Evolutionary conservation across 805 yeast species (phyloP), one percentile per base, ranked within the genome.

Genomic region (Ogataea pilisensis): DNA sequence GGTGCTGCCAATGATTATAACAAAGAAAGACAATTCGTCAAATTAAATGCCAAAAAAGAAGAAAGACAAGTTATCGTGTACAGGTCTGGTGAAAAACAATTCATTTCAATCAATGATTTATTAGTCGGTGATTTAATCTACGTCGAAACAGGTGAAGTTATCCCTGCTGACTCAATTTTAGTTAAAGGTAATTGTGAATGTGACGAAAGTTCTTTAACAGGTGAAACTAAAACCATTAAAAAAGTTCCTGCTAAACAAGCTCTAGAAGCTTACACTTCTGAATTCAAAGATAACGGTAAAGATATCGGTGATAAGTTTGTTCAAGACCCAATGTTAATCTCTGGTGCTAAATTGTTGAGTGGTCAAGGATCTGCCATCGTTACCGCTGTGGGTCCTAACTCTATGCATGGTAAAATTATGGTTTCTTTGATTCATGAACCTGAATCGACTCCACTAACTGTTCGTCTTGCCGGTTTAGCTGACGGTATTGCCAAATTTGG

Each of bases 1-100:
- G 95, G 97, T 37, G 93, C 96, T 2, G 83, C 78, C n/a, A 93
- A 93, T 62, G 99, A 93, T 65, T 93, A 85, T 69, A 96, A 93
- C 60, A 95, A 95, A 61, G 99, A 93, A 61, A 69, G 88, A 13
- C 99, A 93, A 60, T 93, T 93, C 63, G 85, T 86, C 37, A 82
- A 80, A 51, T 74, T 93, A 48, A 90, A 91, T 62, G 79, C 88
- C 25, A 86, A 90, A 63, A 91, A 91, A 63, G 93, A 88, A 47
- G 85, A 85, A 49, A 76, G 96, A 40, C 76, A 78, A 45, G 71
- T 93, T 33, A 76, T 85, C 39, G 95, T 89, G 2, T 66, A 83
- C 31, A 73, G 98, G 45, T 73, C 78, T 31, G 90, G 91, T 29
- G 71, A 72, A 35, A 87, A 87, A 51, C 67, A 66, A 36, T 73